phyloP scores from a whole-genome alignment of 352 stramenopile genomes.

The Chrysophaeum taylorii region DNA sequence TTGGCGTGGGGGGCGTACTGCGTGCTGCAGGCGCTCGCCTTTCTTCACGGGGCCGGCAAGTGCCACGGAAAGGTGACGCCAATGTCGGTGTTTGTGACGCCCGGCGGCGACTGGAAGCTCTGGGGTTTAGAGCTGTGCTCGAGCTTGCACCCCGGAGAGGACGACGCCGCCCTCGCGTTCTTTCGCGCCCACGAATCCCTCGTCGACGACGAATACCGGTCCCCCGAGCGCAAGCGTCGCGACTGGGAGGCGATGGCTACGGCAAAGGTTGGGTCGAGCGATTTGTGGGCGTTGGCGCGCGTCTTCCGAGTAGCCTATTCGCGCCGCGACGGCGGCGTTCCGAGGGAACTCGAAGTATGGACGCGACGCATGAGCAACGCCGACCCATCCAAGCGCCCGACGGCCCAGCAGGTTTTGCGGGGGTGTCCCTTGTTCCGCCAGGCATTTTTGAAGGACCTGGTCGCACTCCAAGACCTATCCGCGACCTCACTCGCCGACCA shows the following conservation, averaged over 20 bases:
- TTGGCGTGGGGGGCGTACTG: constrained; percentile 81
- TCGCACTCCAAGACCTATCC: background rate
- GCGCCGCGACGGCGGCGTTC: too few relatives aligned
- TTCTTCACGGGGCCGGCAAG: constrained; percentile 85
- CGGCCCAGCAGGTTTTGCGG: background rate
- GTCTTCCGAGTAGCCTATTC: background rate
- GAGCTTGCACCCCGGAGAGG: background rate
- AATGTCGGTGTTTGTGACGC: constrained; percentile 80
- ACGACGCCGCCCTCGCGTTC: background rate
- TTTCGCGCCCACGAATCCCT: constrained; percentile 1
- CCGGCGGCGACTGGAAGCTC: constrained; percentile 87
- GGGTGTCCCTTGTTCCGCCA: background rate
- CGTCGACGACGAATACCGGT: background rate
- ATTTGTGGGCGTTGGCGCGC: background rate
- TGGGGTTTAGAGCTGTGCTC: constrained; percentile 53
- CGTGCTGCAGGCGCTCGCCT: constrained; percentile 77
- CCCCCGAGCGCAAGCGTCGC: background rate
- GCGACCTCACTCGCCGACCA: background rate
- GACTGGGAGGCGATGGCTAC: background rate
- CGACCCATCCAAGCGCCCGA: background rate
- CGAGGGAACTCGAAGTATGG: background rate
- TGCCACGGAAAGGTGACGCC: constrained; percentile 74
- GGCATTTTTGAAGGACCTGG: background rate
- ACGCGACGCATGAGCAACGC: background rate
- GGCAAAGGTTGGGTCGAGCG: background rate